Conservation (phyloP, 441 rosid genomes). For the Erysimum cheiri region DNA sequence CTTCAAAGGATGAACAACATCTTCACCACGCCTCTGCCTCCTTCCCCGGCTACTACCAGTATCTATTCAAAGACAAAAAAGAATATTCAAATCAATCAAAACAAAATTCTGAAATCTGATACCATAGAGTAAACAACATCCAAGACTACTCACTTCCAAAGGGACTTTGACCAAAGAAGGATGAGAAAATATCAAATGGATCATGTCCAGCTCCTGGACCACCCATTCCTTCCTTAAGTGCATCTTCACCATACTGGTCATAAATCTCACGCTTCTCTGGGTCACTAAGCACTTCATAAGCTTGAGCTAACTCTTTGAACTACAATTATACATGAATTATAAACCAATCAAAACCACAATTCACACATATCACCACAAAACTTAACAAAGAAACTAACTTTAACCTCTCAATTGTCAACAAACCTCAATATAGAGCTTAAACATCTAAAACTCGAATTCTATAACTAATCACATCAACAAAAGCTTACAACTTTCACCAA, state of each 20-base stretch:
- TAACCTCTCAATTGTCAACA: not conserved
- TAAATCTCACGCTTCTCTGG: constrained; percentile 94
- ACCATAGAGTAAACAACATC: not conserved
- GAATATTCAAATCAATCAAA: not conserved
- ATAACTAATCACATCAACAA: not conserved
- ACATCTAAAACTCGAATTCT: not conserved
- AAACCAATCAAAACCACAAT: not conserved
- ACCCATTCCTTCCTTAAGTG: constrained; percentile 93
- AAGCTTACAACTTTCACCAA: not conserved
- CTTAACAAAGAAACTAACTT: constrained; percentile 5
- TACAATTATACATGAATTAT: constrained; percentile 30
- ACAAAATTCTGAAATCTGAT: not conserved
- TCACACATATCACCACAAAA: not conserved
- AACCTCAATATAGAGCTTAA: not conserved
- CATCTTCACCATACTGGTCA: constrained; percentile 97
- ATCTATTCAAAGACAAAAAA: constrained; percentile 39
- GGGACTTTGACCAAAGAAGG: constrained; percentile 88
- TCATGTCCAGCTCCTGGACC: constrained; percentile 82
- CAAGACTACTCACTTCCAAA: constrained; percentile 59
- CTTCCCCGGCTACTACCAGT: constrained; percentile 85
- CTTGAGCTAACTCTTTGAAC: constrained; percentile 96
- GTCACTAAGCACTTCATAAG: constrained; percentile 90
- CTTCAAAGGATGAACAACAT: constrained; percentile 84
- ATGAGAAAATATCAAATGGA: constrained; percentile 90
- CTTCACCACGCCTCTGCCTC: constrained; percentile 92